Evolutionary conservation across 2,329 filamentous ascomycete species (phyloP).

Genomic region (Ceratocystis lukuohia): DNA sequence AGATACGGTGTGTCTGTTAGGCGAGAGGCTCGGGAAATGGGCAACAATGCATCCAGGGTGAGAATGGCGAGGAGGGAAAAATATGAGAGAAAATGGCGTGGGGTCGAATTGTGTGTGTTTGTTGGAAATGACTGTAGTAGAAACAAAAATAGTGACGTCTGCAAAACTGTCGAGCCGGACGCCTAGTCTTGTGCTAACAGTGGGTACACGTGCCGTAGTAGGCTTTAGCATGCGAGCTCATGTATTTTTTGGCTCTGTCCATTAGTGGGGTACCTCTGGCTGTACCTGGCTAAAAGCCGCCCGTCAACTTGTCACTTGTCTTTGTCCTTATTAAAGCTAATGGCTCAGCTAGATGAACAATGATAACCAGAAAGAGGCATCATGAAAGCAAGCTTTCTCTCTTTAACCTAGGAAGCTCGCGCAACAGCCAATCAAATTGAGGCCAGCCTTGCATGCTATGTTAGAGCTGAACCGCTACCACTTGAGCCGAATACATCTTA

Average conservation of each 20-base stretch:
- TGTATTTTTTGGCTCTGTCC: neutral
- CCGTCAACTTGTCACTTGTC: neutral
- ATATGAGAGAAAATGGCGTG: constrained; percentile 6
- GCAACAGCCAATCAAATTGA: neutral
- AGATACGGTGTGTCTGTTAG: neutral
- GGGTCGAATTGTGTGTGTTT: neutral
- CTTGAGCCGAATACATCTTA: too few relatives aligned
- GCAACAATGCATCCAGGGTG: neutral
- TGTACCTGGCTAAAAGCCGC: neutral
- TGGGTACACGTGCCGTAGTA: neutral
- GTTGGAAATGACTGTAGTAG: neutral
- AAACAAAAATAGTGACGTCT: constrained; percentile 2
- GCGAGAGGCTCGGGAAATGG: neutral
- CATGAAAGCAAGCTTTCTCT: neutral
- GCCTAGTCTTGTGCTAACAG: constrained; percentile 20
- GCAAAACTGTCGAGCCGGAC: neutral
- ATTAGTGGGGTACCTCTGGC: neutral
- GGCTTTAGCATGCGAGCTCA: neutral
- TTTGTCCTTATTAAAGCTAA: neutral
- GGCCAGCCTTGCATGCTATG: neutral
- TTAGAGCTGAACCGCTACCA: neutral
- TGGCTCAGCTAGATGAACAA: neutral
- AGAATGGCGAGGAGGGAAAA: neutral
- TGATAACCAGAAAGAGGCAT: neutral
- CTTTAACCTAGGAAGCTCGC: neutral